Conservation (phyloP, 1,284 basidiomycete genomes). For the Tausonia pullulans region DNA sequence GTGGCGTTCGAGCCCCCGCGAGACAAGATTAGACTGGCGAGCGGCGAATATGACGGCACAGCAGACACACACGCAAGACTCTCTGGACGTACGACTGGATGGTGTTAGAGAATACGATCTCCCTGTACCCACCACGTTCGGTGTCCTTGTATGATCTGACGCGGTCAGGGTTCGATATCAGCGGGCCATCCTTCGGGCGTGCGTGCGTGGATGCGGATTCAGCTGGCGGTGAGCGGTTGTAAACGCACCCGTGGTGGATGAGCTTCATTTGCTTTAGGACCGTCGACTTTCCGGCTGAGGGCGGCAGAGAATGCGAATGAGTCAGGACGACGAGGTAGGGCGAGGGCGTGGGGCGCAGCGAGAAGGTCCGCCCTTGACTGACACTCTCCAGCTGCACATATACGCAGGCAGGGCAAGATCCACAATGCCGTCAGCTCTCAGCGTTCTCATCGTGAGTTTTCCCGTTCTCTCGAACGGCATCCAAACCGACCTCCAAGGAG, state of each 20-base stretch:
- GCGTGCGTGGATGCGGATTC: not conserved
- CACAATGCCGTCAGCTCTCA: too few relatives aligned
- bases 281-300: conserved; percentile 46
- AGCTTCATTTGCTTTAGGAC: conserved; percentile 95
- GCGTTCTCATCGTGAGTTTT: too few relatives aligned
- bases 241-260: conserved; percentile 60
- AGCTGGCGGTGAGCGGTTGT: not conserved
- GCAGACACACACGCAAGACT: too few relatives aligned
- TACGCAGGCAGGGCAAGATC: too few relatives aligned
- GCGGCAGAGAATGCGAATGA: conserved; percentile 39
- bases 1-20: not conserved
- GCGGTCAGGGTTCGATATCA: not conserved
- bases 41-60: not conserved
- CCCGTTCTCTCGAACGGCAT: too few relatives aligned
- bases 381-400: not conserved
- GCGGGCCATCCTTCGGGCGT: not conserved
- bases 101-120: conserved; percentile 61
- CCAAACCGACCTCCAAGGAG: not conserved
- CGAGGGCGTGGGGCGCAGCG: not conserved
- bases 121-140: conserved; percentile 89
- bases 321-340: not conserved
- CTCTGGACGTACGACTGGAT: not conserved
- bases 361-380: not conserved
- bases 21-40: not conserved
- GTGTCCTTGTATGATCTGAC: conserved; percentile 64